A percentile compares a stretch with the other conserved stretches of the same genome.
Conservation (phyloP, 805 yeast genomes). For the Zygotorulaspora chibaensis region DNA sequence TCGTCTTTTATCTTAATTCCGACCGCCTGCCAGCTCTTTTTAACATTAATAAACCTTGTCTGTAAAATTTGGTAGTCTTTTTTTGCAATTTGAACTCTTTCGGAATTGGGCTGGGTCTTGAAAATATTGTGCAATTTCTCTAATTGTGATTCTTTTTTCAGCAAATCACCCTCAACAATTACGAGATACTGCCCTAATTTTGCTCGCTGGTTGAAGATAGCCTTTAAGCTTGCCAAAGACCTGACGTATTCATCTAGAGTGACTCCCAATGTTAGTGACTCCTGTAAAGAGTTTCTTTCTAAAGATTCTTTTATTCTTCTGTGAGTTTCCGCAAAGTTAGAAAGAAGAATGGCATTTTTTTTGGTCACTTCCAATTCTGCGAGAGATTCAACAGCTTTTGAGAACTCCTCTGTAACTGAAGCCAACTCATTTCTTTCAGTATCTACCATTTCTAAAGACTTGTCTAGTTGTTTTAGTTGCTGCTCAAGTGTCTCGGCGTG, state of each 20-base stretch:
- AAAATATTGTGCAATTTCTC: conserved; percentile 45
- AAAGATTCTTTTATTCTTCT: conserved; percentile 64
- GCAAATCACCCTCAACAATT: conserved; percentile 45
- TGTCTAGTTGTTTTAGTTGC: conserved; percentile 64
- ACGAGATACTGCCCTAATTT: conserved; percentile 47
- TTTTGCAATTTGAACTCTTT: conserved; percentile 54
- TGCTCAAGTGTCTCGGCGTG: conserved; percentile 68
- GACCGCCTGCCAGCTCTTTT: conserved; percentile 57
- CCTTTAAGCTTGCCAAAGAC: conserved; percentile 66
- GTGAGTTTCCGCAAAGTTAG: conserved; percentile 70
- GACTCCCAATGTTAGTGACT: conserved; percentile 77
- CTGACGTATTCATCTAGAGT: conserved; percentile 86
- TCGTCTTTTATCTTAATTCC: conserved; percentile 66
- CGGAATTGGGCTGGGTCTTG: conserved; percentile 47
- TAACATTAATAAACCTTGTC: conserved; percentile 48
- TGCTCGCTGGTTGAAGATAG: conserved; percentile 69
- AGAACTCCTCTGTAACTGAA: conserved; percentile 62
- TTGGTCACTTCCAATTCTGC: conserved; percentile 73
- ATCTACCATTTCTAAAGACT: conserved; percentile 68
- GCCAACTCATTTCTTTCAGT: conserved; percentile 73
- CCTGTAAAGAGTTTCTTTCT: conserved; percentile 77
- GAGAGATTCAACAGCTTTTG: conserved; percentile 51
- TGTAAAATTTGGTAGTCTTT: conserved; percentile 57
- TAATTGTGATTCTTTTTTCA: conserved; percentile 43
- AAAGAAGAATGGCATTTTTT: conserved; percentile 56